These are phyloP conservation scores for Malassezia cuniculi DNA, from an alignment of 1,284 basidiomycete genomes.

Conservation along the genomic window DNA sequence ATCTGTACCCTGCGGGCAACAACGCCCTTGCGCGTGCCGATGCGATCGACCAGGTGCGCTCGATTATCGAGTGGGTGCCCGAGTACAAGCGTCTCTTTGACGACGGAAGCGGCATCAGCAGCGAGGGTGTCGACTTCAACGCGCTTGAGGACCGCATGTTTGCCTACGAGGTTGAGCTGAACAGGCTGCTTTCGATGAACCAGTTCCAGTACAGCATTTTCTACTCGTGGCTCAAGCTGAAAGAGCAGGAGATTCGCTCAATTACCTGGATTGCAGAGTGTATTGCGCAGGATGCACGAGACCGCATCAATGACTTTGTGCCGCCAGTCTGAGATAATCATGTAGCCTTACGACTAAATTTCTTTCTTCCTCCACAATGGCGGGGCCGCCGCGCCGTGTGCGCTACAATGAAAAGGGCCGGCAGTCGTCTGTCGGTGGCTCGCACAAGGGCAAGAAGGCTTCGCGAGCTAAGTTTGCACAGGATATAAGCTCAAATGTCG, in stretches of 20 bases:
- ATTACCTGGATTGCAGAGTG: constrained; percentile 89
- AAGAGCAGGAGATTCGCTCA: constrained; percentile 97
- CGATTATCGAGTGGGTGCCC: constrained; percentile 70
- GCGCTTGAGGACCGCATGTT: constrained; percentile 88
- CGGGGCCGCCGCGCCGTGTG: constrained; percentile 16
- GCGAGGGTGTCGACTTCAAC: constrained; percentile 49
- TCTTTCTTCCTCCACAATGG: neutral
- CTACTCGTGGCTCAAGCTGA: constrained; percentile 52
- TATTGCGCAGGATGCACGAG: constrained; percentile 38
- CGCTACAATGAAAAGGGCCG: constrained; percentile 43
- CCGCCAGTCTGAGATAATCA: constrained; percentile 13
- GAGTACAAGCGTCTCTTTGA: constrained; percentile 89
- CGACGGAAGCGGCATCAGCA: constrained; percentile 14
- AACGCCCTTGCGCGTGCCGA: constrained; percentile 85
- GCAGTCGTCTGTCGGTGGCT: constrained; percentile 33
- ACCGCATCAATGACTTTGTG: constrained; percentile 22
- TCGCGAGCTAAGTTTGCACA: constrained; percentile 17
- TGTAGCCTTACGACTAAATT: constrained; percentile 1
- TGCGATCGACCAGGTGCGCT: constrained; percentile 83
- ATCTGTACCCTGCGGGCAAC: constrained; percentile 89
- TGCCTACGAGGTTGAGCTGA: constrained; percentile 67
- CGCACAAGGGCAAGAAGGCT: constrained; percentile 38
- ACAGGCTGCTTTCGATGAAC: constrained; percentile 38
- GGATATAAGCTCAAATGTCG: constrained; percentile 27
- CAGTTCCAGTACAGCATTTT: constrained; percentile 43